Evolutionary conservation across 2,329 filamentous ascomycete species (phyloP).

Genomic region (Plenodomus tracheiphilus): DNA sequence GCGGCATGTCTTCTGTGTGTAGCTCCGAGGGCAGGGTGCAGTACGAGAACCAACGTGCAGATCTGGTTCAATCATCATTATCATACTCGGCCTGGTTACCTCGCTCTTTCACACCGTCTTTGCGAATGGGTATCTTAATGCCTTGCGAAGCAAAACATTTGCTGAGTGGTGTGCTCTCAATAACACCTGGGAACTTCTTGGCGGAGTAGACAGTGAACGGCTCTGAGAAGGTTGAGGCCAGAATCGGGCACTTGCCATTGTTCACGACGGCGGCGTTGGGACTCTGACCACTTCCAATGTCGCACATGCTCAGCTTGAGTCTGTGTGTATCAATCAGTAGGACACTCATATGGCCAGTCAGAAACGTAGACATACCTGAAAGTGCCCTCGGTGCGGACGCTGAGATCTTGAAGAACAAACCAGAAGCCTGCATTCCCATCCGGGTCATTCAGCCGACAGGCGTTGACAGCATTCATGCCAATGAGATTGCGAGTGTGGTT

Average conservation of each 20-base stretch:
- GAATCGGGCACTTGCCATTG: conserved; percentile 74
- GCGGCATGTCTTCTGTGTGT: too few species aligned
- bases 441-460: conserved; percentile 78
- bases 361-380: conserved; percentile 70
- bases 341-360: too few species aligned
- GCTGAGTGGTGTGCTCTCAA: conserved; percentile 87
- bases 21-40: neutral
- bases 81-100: conserved; percentile 51
- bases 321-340: conserved; percentile 48
- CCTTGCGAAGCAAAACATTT: conserved; percentile 92
- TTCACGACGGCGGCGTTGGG: conserved; percentile 65
- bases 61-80: conserved; percentile 36
- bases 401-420: conserved; percentile 96
- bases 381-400: conserved; percentile 86
- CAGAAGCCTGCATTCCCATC: conserved; percentile 85
- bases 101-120: conserved; percentile 67
- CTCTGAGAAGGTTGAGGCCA: conserved; percentile 85
- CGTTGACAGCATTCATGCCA: conserved; percentile 85
- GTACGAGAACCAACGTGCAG: too few species aligned
- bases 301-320: conserved; percentile 77
- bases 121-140: conserved; percentile 94
- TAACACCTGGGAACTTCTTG: conserved; percentile 98
- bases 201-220: conserved; percentile 92
- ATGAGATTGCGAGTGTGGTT: conserved; percentile 92
- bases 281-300: conserved; percentile 65